These are phyloP conservation scores for Aspergillus ochraceus DNA, from an alignment of 2,329 filamentous ascomycete species.

Conservation along the genomic window DNA sequence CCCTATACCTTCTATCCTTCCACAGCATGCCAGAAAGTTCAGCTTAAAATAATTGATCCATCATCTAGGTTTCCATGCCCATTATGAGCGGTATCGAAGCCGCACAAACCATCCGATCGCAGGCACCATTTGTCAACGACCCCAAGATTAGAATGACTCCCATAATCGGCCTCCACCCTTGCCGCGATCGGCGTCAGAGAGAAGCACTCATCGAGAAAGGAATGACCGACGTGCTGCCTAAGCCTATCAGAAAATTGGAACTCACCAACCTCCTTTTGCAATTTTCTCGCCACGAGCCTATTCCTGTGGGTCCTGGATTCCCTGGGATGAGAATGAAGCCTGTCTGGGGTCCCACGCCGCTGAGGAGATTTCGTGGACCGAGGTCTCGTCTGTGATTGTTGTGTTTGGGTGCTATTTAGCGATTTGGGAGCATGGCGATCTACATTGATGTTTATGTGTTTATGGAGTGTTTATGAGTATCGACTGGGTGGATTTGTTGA, in stretches of 20 bases:
- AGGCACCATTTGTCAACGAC: neutral
- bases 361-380: neutral
- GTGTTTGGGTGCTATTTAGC: neutral
- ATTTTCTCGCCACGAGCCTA: neutral
- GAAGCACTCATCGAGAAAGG: neutral
- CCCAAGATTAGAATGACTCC: neutral
- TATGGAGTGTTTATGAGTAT: too few species aligned
- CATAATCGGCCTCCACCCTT: neutral
- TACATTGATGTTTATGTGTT: neutral
- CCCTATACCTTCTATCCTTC: neutral
- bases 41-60: neutral
- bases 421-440: neutral
- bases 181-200: neutral
- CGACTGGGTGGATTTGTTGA: too few species aligned
- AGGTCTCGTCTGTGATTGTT: neutral
- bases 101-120: conserved; percentile 1
- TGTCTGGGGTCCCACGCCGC: neutral
- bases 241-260: neutral
- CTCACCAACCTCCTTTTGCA: neutral
- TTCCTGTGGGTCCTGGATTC: neutral
- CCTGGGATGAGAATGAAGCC: neutral
- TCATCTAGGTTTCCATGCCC: conserved; percentile 3
- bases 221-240: neutral
- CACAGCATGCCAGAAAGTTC: neutral
- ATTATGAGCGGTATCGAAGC: conserved; percentile 4